These are phyloP conservation scores for button mushroom (Agaricus bisporus) DNA, from an alignment of 768 basidiomycete genomes.

Conservation along the genomic window DNA sequence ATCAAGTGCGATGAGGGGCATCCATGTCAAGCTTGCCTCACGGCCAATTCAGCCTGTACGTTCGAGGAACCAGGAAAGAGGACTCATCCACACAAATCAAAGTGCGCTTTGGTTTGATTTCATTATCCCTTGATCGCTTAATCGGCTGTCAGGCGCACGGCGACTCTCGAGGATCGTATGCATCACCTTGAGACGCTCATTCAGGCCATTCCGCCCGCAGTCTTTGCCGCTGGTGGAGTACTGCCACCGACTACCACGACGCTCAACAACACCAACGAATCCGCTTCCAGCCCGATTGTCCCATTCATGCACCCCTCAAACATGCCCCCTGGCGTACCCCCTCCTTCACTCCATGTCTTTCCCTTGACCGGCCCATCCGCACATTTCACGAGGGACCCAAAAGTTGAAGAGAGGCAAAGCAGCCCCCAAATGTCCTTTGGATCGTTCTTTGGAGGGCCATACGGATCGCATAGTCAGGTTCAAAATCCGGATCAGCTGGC, in stretches of 20 bases:
- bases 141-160: constrained; percentile 49
- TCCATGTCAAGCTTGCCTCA: constrained; percentile 84
- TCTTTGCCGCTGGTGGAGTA: constrained; percentile 59
- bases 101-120: constrained; percentile 40
- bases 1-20: constrained; percentile 90
- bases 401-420: constrained; percentile 36
- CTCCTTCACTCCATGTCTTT: constrained; percentile 70
- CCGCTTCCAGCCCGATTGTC: constrained; percentile 26
- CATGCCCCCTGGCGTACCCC: constrained; percentile 57
- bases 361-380: constrained; percentile 79
- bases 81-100: constrained; percentile 84
- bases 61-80: constrained; percentile 86
- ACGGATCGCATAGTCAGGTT: constrained; percentile 16
- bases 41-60: constrained; percentile 75
- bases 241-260: constrained; percentile 25
- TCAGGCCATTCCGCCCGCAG: constrained; percentile 76
- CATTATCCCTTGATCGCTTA: constrained; percentile 4
- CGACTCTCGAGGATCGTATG: constrained; percentile 85
- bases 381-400: constrained; percentile 54
- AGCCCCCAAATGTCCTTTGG: constrained; percentile 38
- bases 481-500: constrained; percentile 36
- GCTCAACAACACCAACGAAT: constrained; percentile 18
- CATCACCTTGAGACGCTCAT: constrained; percentile 82
- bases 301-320: constrained; percentile 37
- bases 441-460: constrained; percentile 32